phyloP scores from a whole-genome alignment of 2,329 filamentous ascomycete species.

The Endocalyx cinctus region DNA sequence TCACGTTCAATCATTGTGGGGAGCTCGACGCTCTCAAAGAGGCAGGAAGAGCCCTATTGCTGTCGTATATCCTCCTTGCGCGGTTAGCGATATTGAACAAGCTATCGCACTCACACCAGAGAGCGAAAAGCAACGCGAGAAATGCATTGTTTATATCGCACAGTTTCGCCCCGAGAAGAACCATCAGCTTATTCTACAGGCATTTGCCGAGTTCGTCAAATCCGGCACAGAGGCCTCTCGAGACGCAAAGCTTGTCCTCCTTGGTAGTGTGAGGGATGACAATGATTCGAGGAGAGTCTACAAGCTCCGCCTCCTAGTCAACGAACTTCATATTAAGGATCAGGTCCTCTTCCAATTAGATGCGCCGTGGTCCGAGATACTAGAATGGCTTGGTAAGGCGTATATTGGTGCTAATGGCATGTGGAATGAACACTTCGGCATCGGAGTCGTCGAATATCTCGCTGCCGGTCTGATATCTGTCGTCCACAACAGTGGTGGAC shows the following conservation, averaged over 20 bases:
- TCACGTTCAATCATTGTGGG: constrained; percentile 80
- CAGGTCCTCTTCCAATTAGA: constrained; percentile 84
- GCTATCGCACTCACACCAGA: constrained; percentile 66
- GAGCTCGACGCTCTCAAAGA: constrained; percentile 45
- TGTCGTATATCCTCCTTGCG: constrained; percentile 87
- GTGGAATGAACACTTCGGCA: constrained; percentile 99
- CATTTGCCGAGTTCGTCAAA: constrained; percentile 74
- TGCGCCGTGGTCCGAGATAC: constrained; percentile 81
- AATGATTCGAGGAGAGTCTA: constrained; percentile 80
- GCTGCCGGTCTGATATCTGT: constrained; percentile 90
- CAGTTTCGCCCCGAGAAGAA: constrained; percentile 98
- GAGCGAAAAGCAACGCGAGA: constrained; percentile 66
- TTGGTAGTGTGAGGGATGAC: constrained; percentile 88
- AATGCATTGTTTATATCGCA: constrained; percentile 83
- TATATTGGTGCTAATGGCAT: constrained; percentile 93
- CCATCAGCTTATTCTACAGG: constrained; percentile 77
- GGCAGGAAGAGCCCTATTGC: constrained; percentile 51
- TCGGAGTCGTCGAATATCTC: constrained; percentile 97
- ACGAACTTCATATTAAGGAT: constrained; percentile 81
- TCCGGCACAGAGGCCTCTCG: constrained; percentile 45
- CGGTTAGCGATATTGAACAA: constrained; percentile 76
- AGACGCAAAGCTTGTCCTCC: constrained; percentile 68
- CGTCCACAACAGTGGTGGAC: constrained; percentile 89
- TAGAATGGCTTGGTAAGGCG: constrained; percentile 70
- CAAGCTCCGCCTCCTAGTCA: constrained; percentile 77